Conservation (phyloP, 2,329 filamentous ascomycete genomes). For the Colletotrichum ledebouriae region DNA sequence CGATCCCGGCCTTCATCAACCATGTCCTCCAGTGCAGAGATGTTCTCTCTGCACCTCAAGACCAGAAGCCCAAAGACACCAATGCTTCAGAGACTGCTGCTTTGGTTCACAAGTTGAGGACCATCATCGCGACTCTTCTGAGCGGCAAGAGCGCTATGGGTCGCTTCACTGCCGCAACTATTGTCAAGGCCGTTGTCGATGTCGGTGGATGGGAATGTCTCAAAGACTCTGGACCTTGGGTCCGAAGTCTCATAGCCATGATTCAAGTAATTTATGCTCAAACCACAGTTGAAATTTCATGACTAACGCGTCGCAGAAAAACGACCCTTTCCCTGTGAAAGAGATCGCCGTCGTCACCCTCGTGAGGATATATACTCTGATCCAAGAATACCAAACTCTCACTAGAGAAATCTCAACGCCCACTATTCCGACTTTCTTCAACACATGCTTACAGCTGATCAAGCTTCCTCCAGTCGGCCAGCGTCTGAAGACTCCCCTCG, state of each 20-base stretch:
- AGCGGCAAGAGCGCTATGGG: slow-evolving; percentile 81
- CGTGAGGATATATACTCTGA: slow-evolving; percentile 85
- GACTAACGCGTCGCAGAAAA: slow-evolving; percentile 69
- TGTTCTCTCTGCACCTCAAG: slow-evolving; percentile 73
- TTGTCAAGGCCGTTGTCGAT: slow-evolving; percentile 86
- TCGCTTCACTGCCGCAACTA: slow-evolving; percentile 80
- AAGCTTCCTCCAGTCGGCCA: slow-evolving; percentile 59
- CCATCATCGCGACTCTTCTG: slow-evolving; percentile 81
- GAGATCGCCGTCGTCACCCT: slow-evolving; percentile 82
- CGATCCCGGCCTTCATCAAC: slow-evolving; percentile 77
- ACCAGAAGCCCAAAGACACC: slow-evolving; percentile 68
- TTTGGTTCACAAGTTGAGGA: slow-evolving; percentile 86
- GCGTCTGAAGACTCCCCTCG: slow-evolving; percentile 55
- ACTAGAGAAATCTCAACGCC: slow-evolving; percentile 90
- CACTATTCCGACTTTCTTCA: slow-evolving; percentile 80
- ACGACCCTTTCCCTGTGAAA: slow-evolving; percentile 81
- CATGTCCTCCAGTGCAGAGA: slow-evolving; percentile 69
- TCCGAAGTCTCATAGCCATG: slow-evolving; percentile 79
- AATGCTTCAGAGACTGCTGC: slow-evolving; percentile 73
- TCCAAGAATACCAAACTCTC: slow-evolving; percentile 85
- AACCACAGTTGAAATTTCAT: neutral
- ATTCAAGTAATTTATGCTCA: slow-evolving; percentile 69
- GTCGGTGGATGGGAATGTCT: slow-evolving; percentile 88
- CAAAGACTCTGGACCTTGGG: slow-evolving; percentile 80
- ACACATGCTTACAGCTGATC: slow-evolving; percentile 77